Evolutionary conservation across 2,329 filamentous ascomycete species (phyloP).

Genomic region (Cercospora canescens): DNA sequence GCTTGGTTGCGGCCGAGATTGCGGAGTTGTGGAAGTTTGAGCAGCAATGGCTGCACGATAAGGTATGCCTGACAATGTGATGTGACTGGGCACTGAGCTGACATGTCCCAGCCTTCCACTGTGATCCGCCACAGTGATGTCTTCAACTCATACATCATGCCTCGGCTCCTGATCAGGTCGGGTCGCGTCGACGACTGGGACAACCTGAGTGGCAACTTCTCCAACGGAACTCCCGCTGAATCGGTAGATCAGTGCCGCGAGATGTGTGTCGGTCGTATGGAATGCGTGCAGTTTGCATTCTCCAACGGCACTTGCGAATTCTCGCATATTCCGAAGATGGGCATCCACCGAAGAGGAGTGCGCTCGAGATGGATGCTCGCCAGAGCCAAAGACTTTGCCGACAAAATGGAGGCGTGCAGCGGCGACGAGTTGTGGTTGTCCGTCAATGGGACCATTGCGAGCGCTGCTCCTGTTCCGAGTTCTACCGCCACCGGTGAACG

Average conservation of each 20-base stretch:
- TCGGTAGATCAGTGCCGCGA: slow-evolving; percentile 15
- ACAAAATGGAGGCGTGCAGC: slow-evolving; percentile 10
- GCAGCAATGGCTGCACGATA: slow-evolving; percentile 26
- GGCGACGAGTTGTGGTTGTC: slow-evolving; percentile 12
- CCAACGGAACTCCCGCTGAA: background rate
- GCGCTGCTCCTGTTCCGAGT: background rate
- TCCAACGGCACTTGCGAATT: slow-evolving; percentile 17
- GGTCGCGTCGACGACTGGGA: slow-evolving; percentile 31
- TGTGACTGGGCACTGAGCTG: background rate
- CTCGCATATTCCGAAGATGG: slow-evolving; percentile 17
- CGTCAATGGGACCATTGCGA: background rate
- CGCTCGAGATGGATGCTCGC: slow-evolving; percentile 22
- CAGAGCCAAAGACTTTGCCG: slow-evolving; percentile 14
- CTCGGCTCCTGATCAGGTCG: slow-evolving; percentile 23
- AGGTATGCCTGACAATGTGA: slow-evolving; percentile 6
- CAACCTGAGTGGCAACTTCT: slow-evolving; percentile 24
- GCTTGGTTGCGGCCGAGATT: slow-evolving; percentile 26
- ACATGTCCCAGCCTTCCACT: background rate
- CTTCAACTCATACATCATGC: slow-evolving; percentile 28
- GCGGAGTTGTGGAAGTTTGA: slow-evolving; percentile 32
- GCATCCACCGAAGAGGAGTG: slow-evolving; percentile 12
- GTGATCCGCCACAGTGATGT: slow-evolving; percentile 28
- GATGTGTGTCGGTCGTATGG: slow-evolving; percentile 12
- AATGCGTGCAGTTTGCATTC: slow-evolving; percentile 22
- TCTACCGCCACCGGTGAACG: background rate